Conservation (phyloP, 2,329 filamentous ascomycete species). For the Botrytis hyacinthi region DNA sequence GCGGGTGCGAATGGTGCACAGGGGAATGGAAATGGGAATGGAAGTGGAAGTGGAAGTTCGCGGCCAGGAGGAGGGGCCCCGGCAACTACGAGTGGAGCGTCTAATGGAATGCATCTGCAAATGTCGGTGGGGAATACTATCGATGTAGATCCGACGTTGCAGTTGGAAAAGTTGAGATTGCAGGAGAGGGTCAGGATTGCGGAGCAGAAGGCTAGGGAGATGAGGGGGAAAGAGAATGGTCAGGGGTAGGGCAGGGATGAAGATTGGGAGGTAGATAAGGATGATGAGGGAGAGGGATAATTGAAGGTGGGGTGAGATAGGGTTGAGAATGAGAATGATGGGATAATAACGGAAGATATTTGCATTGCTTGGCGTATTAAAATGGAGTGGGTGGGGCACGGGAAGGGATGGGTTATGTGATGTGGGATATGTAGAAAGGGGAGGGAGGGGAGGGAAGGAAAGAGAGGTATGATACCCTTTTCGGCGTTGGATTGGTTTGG, state of each 20-base stretch:
- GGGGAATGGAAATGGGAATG: background rate
- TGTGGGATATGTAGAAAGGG: background rate
- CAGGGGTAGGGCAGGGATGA: background rate
- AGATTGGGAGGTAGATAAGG: too few relatives aligned
- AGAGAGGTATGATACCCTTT: constrained; percentile 4
- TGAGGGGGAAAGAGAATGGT: background rate
- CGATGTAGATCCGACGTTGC: background rate
- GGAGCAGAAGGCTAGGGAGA: constrained; percentile 3
- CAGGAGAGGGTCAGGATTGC: constrained; percentile 4
- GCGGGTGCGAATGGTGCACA: background rate
- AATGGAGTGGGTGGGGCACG: background rate
- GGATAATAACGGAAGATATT: background rate
- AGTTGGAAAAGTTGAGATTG: constrained; percentile 11
- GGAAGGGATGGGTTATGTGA: background rate
- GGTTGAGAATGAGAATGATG: too few relatives aligned
- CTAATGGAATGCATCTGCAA: background rate
- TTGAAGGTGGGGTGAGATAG: too few relatives aligned
- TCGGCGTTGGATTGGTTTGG: background rate
- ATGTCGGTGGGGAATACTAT: background rate
- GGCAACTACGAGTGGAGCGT: background rate
- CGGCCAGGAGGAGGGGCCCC: background rate
- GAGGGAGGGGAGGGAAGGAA: background rate
- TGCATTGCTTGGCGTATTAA: background rate
- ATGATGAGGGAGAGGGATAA: too few relatives aligned
- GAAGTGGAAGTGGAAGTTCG: background rate